Base-by-base conservation (phyloP, 140 eudicot genomes). In the Senecio squalidus region DNA sequence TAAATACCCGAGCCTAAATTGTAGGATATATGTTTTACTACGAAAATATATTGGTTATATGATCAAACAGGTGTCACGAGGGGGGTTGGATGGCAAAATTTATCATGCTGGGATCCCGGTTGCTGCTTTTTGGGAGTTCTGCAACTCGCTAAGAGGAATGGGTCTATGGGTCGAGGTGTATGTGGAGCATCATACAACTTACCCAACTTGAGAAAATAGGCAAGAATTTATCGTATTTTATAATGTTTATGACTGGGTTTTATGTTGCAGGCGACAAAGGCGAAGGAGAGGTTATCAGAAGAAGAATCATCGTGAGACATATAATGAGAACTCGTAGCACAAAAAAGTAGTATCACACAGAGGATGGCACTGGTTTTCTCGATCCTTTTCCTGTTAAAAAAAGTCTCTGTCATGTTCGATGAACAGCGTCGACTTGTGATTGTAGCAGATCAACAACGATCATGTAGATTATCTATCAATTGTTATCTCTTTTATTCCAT, bases 41-140 rank as follows among this genome's bases (percentile, higher is more conserved):
- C 17, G 22, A 24, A 18, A 60, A 51, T 28, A 8, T 50, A n/a
- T 16, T 33, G 23, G 30, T 16, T 53, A 26, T 69, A 26, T 60
- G 50, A 46, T 72, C 21, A 24, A 59, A 34, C 23, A 86, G 95
- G 95, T 41, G 85, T 86, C 59, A 85, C 95, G 2, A 80, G 95
- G 80, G 95, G 95, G 9, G 80, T 89, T 6, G 95, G 95, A n/a
- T 86, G 95, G 95, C 95, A 86, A 34, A 85, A 86, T 63, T 30
- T 83, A 86, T 67, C 82, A 80, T 17, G 77, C 65, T 43, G 95
- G 93, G 22, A 80, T 86, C 25, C 97, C 95, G 2, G 65, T 82
- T 2, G 95, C 89, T 14, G 85, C 70, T 16, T 29, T 64, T 16
- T 68, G 84, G 34, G 82, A 75, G 48, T 84, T 89, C 61, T 79